Conservation (phyloP, 257 asterid species). For the Solanum pennellii region DNA sequence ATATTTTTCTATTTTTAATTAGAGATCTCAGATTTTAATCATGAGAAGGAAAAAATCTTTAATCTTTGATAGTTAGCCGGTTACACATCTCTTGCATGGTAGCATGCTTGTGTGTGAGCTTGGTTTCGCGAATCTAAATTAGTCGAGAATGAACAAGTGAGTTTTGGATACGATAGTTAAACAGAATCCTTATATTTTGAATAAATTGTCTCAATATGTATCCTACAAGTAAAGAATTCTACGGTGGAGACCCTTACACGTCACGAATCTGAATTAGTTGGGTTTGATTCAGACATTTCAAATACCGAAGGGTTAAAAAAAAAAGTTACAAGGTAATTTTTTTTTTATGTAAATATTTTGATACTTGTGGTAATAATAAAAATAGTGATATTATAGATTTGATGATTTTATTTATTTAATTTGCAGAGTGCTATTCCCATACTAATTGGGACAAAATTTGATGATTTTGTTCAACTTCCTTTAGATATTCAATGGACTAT, state of each 20-base stretch:
- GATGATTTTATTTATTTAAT: neutral
- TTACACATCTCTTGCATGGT: neutral
- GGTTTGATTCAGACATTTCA: rapidly evolving
- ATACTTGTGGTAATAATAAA: neutral
- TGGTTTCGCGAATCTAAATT: neutral
- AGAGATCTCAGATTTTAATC: neutral
- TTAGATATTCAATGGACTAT: neutral
- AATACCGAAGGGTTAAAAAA: too few relatives aligned
- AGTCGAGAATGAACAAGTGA: neutral
- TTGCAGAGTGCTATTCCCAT: neutral
- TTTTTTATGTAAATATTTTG: too few relatives aligned
- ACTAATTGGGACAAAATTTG: neutral
- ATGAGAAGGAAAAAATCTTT: too few relatives aligned
- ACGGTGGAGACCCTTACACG: neutral
- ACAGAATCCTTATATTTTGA: neutral
- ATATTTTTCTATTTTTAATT: too few relatives aligned
- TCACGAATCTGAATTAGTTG: neutral
- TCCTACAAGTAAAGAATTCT: neutral
- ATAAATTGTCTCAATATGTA: neutral
- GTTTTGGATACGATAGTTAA: neutral
- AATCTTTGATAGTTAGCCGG: neutral
- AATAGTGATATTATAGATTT: neutral
- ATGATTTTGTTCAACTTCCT: neutral
- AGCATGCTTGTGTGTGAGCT: neutral
- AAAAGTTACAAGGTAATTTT: too few relatives aligned